phyloP scores from a whole-genome alignment of 768 basidiomycete genomes.

The Mycena capillaripes region DNA sequence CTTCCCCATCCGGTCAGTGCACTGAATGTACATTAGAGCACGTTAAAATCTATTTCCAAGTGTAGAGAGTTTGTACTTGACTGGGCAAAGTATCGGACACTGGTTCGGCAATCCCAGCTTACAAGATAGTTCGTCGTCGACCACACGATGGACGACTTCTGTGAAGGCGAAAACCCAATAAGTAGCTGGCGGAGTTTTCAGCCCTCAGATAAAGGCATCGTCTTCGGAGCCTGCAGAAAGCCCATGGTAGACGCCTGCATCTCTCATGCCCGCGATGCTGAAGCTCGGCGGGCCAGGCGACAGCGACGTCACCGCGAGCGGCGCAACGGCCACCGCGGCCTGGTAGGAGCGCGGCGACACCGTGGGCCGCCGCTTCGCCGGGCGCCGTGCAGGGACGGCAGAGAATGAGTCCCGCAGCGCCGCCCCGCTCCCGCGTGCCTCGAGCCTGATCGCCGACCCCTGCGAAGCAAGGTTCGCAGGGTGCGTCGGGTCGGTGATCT shows the following conservation, averaged over 20 bases:
- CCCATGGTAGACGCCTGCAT: neutral
- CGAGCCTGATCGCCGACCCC: constrained; percentile 17
- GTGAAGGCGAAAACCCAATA: too few relatives aligned
- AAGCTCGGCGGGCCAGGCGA: constrained; percentile 26
- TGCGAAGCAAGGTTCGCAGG: constrained; percentile 43
- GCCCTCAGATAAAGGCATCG: too few relatives aligned
- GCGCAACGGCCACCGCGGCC: neutral
- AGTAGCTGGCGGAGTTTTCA: too few relatives aligned
- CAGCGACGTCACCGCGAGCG: constrained; percentile 12
- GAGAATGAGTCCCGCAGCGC: neutral
- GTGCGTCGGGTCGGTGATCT: neutral
- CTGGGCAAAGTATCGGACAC: too few relatives aligned
- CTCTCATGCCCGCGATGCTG: constrained; percentile 11
- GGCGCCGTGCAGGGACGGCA: neutral
- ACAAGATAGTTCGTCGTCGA: too few relatives aligned
- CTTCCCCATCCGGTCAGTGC: too few relatives aligned
- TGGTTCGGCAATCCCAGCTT: too few relatives aligned
- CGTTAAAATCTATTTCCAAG: too few relatives aligned
- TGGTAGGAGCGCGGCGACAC: constrained; percentile 22
- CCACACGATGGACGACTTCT: too few relatives aligned
- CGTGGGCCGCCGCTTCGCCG: constrained; percentile 2
- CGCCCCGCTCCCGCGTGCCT: constrained; percentile 5
- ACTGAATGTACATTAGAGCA: too few relatives aligned
- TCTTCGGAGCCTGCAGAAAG: constrained; percentile 15
- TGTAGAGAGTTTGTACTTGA: too few relatives aligned